phyloP scores from a whole-genome alignment of 805 yeast genomes.

The Candida sphagnicola region DNA sequence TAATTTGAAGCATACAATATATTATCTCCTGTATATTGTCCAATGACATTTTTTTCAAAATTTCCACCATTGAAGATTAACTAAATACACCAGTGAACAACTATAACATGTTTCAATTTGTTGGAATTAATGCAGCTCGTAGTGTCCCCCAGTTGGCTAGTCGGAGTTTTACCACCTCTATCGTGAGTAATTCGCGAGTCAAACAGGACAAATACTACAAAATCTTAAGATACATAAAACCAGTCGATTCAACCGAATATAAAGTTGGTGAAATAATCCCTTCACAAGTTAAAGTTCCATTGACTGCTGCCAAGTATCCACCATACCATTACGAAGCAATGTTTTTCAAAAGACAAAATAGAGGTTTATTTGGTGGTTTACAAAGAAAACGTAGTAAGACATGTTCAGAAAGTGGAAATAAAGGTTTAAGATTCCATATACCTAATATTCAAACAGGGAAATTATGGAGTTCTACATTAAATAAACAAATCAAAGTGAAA shows the following conservation, averaged over 20 bases:
- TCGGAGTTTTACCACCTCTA: constrained; percentile 7
- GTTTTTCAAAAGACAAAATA: constrained; percentile 77
- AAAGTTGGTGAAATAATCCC: constrained; percentile 35
- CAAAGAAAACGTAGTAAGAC: constrained; percentile 73
- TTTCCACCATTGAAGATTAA: too few species aligned
- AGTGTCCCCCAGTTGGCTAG: constrained; percentile 3
- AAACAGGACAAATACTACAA: constrained; percentile 35
- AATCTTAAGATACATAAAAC: constrained; percentile 36
- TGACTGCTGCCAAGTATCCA: constrained; percentile 19
- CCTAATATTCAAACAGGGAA: constrained; percentile 77
- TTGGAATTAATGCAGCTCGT: neutral
- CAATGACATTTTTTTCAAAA: too few species aligned
- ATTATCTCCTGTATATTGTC: too few species aligned
- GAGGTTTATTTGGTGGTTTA: constrained; percentile 89
- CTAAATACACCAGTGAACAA: neutral
- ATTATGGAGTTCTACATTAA: constrained; percentile 81
- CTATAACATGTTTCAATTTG: neutral
- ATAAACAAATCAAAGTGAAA: constrained; percentile 50
- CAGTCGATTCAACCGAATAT: constrained; percentile 31
- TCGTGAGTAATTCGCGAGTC: constrained; percentile 5
- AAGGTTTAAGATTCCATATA: constrained; percentile 67
- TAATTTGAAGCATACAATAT: too few species aligned
- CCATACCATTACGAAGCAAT: constrained; percentile 56
- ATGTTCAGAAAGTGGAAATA: constrained; percentile 73
- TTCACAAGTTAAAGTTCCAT: constrained; percentile 21